A percentile compares a stretch with the other conserved stretches of the same genome.
Evolutionary conservation across 192 early-diverging fungal genomes (phyloP).

Genomic region (Linnemannia exigua): DNA sequence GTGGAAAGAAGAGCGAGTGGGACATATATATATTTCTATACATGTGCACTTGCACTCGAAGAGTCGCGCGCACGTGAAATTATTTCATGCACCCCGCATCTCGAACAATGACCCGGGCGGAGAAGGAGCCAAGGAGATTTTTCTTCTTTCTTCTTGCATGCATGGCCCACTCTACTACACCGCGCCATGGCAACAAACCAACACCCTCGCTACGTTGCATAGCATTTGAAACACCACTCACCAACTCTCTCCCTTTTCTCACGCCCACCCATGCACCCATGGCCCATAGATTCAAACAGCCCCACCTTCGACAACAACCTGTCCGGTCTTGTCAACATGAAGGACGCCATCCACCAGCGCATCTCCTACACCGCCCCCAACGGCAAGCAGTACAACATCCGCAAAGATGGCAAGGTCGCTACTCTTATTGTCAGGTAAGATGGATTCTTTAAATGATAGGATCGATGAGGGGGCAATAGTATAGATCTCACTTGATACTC

Average conservation of each 20-base stretch:
- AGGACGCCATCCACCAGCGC: slow-evolving; percentile 90
- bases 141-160: too few species aligned
- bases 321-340: slow-evolving; percentile 93
- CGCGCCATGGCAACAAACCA: too few species aligned
- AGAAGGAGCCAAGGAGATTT: too few species aligned
- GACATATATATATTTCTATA: too few species aligned
- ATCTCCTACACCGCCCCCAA: slow-evolving; percentile 90
- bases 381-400: slow-evolving; percentile 96
- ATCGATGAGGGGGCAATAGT: too few species aligned
- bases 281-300: slow-evolving; percentile 87
- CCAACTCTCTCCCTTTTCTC: not conserved
- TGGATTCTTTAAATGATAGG: not conserved
- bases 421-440: slow-evolving; percentile 89
- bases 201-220: not conserved
- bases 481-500: not conserved
- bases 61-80: slow-evolving; percentile 4
- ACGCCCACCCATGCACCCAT: not conserved
- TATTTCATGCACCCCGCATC: slow-evolving; percentile 1
- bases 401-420: slow-evolving; percentile 90
- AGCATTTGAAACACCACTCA: not conserved
- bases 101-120: not conserved
- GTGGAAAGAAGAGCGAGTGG: too few species aligned
- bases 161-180: too few species aligned
- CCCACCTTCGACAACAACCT: slow-evolving; percentile 97
- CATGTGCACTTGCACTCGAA: too few species aligned